phyloP scores from a whole-genome alignment of 2,329 filamentous ascomycete species.

The Bipolaris zeicola region DNA sequence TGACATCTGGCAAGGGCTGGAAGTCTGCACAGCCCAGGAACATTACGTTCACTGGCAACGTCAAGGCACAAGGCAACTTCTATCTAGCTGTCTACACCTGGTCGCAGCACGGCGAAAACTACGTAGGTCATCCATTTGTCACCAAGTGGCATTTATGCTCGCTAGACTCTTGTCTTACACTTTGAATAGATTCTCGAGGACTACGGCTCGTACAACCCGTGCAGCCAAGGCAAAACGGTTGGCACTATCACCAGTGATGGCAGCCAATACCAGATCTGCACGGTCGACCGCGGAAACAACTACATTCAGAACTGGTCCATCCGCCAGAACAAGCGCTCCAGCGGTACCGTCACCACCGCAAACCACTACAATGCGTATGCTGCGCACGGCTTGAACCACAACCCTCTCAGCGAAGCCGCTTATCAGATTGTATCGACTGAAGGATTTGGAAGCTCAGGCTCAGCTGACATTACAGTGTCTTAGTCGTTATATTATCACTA shows the following conservation, averaged over 20 bases:
- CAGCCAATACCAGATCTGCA: background rate
- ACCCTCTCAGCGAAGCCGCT: background rate
- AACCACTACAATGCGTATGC: background rate
- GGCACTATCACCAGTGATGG: background rate
- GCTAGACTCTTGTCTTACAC: background rate
- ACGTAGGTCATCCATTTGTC: background rate
- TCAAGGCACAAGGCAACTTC: slow-evolving; percentile 1
- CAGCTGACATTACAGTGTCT: background rate
- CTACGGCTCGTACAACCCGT: background rate
- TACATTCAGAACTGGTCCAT: slow-evolving; percentile 1
- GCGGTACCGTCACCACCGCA: background rate
- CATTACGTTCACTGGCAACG: background rate
- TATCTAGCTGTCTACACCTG: background rate
- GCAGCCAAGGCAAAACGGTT: background rate
- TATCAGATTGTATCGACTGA: background rate
- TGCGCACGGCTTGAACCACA: background rate
- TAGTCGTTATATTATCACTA: background rate
- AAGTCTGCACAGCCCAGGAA: background rate
- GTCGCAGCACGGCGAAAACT: background rate
- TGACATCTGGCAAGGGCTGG: background rate
- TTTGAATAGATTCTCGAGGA: background rate
- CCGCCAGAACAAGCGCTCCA: background rate
- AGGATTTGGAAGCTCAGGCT: background rate
- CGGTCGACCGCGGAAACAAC: background rate
- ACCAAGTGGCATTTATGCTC: too few relatives aligned